A percentile compares a stretch with the other conserved stretches of the same genome.
Evolutionary conservation across 2,329 filamentous ascomycete genomes (phyloP).

Genomic region (Truncatella angustata): DNA sequence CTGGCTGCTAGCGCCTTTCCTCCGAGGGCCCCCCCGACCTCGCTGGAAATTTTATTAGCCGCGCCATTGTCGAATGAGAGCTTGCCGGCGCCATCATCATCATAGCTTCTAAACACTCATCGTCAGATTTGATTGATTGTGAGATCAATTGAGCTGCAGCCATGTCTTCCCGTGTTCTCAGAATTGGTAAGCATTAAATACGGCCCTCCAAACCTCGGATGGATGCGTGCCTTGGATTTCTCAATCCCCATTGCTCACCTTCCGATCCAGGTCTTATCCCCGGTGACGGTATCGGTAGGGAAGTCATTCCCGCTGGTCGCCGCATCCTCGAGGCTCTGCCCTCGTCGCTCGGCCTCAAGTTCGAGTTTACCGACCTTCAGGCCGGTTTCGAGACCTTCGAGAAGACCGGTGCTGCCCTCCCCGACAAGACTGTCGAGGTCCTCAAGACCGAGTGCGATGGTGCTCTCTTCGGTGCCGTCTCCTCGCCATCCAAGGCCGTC

Average conservation of each 20-base stretch:
- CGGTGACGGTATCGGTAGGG: slow-evolving; percentile 96
- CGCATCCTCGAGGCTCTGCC: slow-evolving; percentile 91
- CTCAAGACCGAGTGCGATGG: slow-evolving; percentile 91
- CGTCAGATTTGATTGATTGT: neutral
- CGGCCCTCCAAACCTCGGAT: neutral
- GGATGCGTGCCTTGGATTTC: neutral
- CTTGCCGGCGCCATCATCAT: too few species aligned
- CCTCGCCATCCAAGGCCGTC: slow-evolving; percentile 84
- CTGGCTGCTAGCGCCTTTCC: neutral
- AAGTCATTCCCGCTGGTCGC: slow-evolving; percentile 94
- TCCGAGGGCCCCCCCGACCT: too few species aligned
- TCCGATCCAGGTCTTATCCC: slow-evolving; percentile 76
- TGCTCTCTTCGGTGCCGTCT: slow-evolving; percentile 93
- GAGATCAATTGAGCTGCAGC: slow-evolving; percentile 32
- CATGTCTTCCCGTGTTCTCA: slow-evolving; percentile 63
- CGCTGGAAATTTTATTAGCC: slow-evolving; percentile 2
- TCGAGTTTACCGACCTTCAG: slow-evolving; percentile 89
- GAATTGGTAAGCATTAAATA: slow-evolving; percentile 56
- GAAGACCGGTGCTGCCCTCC: slow-evolving; percentile 81
- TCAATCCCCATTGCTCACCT: neutral
- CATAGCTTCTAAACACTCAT: too few species aligned
- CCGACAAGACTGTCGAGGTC: slow-evolving; percentile 86
- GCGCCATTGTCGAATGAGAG: too few species aligned
- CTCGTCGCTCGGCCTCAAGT: slow-evolving; percentile 84
- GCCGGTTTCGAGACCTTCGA: slow-evolving; percentile 95